These are phyloP conservation scores for Boletus tomentosulus DNA, from an alignment of 768 basidiomycete species.

Conservation along the genomic window DNA sequence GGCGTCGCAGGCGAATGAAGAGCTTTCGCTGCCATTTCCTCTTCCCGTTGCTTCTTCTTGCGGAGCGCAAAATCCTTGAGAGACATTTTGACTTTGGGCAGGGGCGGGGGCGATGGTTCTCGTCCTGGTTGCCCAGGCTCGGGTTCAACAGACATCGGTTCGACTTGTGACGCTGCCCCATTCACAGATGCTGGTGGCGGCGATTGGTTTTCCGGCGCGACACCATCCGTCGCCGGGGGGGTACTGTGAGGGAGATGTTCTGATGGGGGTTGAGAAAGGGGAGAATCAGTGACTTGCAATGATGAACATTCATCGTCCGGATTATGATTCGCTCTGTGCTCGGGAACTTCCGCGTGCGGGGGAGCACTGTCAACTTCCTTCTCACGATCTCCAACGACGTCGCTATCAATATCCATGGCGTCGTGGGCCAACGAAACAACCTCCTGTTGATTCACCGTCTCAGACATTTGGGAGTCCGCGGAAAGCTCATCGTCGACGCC, in stretches of 20 bases:
- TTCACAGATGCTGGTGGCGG: not conserved
- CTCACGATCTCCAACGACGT: constrained; percentile 4
- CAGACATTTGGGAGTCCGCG: not conserved
- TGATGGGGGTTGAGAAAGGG: not conserved
- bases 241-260: not conserved
- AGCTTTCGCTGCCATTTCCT: constrained; percentile 35
- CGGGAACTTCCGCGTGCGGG: not conserved
- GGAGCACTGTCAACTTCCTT: not conserved
- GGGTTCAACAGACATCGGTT: constrained; percentile 7
- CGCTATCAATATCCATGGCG: constrained; percentile 22
- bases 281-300: not conserved
- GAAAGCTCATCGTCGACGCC: not conserved
- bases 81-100: constrained; percentile 53
- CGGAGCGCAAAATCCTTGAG: constrained; percentile 55
- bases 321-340: not conserved
- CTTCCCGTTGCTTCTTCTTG: constrained; percentile 51
- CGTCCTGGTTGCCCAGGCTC: constrained; percentile 6
- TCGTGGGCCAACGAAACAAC: constrained; percentile 1
- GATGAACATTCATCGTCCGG: not conserved
- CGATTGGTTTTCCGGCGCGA: not conserved
- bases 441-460: not conserved
- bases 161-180: constrained; percentile 4
- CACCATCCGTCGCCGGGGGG: not conserved
- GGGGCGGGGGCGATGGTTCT: constrained; percentile 30
- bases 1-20: constrained; percentile 19